phyloP scores from a whole-genome alignment of 108 stramenopile genomes.

The Epipyxis sp. region DNA sequence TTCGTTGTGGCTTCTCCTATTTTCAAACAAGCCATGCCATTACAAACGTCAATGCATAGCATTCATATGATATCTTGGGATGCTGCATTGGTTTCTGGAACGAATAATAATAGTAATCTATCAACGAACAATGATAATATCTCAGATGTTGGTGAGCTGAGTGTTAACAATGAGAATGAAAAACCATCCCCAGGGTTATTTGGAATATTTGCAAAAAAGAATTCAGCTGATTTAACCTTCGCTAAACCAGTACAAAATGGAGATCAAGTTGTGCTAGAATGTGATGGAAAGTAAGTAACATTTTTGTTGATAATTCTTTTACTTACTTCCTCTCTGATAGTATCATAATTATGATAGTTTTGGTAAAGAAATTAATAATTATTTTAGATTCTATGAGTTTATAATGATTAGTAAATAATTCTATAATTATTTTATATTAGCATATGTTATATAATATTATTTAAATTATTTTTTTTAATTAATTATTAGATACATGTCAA shows the following conservation, averaged over 20 bases:
- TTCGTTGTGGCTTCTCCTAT: constrained; percentile 17
- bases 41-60: background rate
- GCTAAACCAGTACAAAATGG: background rate
- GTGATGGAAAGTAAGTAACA: constrained; percentile 20
- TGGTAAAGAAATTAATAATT: no score
- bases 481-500: constrained; percentile 17
- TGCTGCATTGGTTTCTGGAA: background rate
- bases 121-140: background rate
- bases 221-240: background rate
- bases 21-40: background rate
- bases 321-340: background rate
- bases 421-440: no score
- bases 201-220: constrained; percentile 2
- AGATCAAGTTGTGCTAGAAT: constrained; percentile 14
- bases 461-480: background rate
- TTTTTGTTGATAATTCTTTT: background rate
- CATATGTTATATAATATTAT: no score
- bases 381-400: no score
- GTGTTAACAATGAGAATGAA: background rate
- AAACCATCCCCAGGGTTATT: background rate
- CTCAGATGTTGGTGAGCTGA: background rate
- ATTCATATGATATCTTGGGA: background rate
- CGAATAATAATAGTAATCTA: background rate
- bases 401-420: no score
- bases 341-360: no score